Conservation (phyloP, 2,329 filamentous ascomycete genomes). For the Aspergillus piperis region DNA sequence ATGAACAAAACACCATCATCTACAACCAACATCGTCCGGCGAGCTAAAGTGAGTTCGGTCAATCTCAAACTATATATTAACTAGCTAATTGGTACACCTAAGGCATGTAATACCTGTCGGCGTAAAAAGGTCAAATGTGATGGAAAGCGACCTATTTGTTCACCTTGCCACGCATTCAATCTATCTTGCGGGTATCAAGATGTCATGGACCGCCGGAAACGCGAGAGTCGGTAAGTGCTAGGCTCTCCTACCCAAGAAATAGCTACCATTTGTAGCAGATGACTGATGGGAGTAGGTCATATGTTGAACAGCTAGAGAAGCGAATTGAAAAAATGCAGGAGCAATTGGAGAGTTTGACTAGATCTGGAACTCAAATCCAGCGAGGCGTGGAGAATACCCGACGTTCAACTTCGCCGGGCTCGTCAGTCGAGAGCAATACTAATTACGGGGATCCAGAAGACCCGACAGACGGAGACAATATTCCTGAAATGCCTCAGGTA, state of each 20-base stretch:
- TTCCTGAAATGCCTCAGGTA: neutral
- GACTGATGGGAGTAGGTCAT: constrained; percentile 1
- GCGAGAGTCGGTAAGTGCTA: constrained; percentile 2
- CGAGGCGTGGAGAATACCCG: neutral
- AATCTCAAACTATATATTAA: neutral
- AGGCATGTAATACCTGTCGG: constrained; percentile 17
- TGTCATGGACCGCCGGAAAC: neutral
- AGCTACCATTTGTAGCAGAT: neutral
- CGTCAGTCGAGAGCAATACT: neutral
- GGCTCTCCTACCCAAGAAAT: neutral
- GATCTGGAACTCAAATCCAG: neutral
- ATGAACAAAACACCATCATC: neutral
- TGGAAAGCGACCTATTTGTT: constrained; percentile 13
- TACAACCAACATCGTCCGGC: neutral
- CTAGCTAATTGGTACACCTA: neutral
- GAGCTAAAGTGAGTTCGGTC: neutral
- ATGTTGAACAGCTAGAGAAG: constrained; percentile 13
- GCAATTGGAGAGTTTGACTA: constrained; percentile 9
- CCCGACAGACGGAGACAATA: neutral
- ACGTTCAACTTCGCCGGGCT: neutral
- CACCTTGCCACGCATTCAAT: constrained; percentile 12
- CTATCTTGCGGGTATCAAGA: constrained; percentile 12
- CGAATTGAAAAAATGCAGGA: constrained; percentile 13
- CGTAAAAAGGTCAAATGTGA: constrained; percentile 17
- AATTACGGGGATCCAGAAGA: neutral